phyloP scores from a whole-genome alignment of 2,329 filamentous ascomycete species.

The Chrysosporium keratinophilum region DNA sequence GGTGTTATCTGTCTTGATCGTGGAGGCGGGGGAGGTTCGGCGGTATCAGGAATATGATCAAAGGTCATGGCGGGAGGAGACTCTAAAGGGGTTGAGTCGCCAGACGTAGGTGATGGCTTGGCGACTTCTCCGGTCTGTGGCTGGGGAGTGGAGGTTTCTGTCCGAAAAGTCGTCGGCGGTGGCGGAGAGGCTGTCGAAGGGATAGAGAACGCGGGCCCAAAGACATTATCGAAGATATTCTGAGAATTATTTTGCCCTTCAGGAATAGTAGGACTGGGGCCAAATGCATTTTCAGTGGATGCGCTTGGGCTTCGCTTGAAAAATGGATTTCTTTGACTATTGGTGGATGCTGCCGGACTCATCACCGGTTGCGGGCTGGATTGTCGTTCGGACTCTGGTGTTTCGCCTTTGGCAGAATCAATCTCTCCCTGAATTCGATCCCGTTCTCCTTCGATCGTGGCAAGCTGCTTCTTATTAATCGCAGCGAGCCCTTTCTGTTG shows the following conservation, averaged over 20 bases:
- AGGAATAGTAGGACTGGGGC: slow-evolving; percentile 23
- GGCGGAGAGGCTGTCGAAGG: slow-evolving; percentile 38
- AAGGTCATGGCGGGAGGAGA: slow-evolving; percentile 46
- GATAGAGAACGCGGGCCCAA: slow-evolving; percentile 57
- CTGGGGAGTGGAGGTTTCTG: slow-evolving; percentile 29
- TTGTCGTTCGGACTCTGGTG: slow-evolving; percentile 48
- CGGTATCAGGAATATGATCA: slow-evolving; percentile 16
- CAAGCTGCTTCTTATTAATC: slow-evolving; percentile 96
- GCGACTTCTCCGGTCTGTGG: slow-evolving; percentile 33
- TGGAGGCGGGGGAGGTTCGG: slow-evolving; percentile 46
- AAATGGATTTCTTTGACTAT: slow-evolving; percentile 83
- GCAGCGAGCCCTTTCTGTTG: slow-evolving; percentile 94
- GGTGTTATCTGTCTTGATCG: slow-evolving; percentile 70
- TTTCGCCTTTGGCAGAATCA: slow-evolving; percentile 53
- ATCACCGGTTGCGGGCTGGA: slow-evolving; percentile 43
- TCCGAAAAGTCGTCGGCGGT: slow-evolving; percentile 52
- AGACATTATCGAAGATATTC: slow-evolving; percentile 74
- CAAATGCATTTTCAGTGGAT: slow-evolving; percentile 41
- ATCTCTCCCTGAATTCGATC: slow-evolving; percentile 79
- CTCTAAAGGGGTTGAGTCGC: slow-evolving; percentile 50
- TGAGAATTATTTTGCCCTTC: slow-evolving; percentile 41
- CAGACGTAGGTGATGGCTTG: slow-evolving; percentile 32
- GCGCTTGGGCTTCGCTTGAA: slow-evolving; percentile 56
- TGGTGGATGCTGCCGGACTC: slow-evolving; percentile 54
- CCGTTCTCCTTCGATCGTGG: slow-evolving; percentile 76